Conservation (phyloP, 1,284 basidiomycete species). For the Leccinum pachyderme region DNA sequence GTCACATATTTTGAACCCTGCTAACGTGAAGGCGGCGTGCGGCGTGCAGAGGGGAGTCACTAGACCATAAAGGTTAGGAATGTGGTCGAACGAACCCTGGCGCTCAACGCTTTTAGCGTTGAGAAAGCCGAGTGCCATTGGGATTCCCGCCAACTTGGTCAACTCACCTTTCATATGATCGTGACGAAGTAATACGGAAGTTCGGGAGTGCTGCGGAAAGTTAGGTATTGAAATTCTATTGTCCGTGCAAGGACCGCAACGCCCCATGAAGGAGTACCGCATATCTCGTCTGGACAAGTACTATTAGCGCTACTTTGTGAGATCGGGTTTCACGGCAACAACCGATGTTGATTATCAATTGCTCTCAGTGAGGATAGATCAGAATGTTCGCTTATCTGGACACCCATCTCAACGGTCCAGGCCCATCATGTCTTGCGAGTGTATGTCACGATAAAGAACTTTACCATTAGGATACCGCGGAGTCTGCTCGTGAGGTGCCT, state of each 20-base stretch:
- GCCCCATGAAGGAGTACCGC: neutral
- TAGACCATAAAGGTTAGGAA: slow-evolving; percentile 7
- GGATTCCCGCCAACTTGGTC: slow-evolving; percentile 1
- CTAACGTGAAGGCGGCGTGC: slow-evolving; percentile 19
- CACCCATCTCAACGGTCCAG: neutral
- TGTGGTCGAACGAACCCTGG: slow-evolving; percentile 7
- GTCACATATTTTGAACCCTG: slow-evolving; percentile 1
- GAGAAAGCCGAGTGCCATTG: neutral
- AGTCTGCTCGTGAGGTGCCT: slow-evolving; percentile 13
- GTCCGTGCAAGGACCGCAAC: slow-evolving; percentile 3
- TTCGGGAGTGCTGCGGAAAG: neutral
- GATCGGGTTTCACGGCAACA: slow-evolving; percentile 1
- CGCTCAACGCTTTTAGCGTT: neutral
- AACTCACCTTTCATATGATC: neutral
- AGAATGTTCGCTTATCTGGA: slow-evolving; percentile 8
- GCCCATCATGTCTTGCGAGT: slow-evolving; percentile 3
- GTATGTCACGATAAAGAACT: slow-evolving; percentile 11
- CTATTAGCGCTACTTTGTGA: neutral
- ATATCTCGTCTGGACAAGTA: slow-evolving; percentile 1
- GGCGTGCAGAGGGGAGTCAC: neutral
- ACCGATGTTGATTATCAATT: neutral
- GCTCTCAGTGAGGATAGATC: neutral
- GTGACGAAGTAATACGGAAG: slow-evolving; percentile 4
- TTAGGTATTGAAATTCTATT: neutral
- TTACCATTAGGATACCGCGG: slow-evolving; percentile 20